Percentiles rank a stretch among this genome's conserved stretches.
phyloP scores from a whole-genome alignment of 2,329 filamentous ascomycete genomes.

The Teratosphaeriaceae sp. region DNA sequence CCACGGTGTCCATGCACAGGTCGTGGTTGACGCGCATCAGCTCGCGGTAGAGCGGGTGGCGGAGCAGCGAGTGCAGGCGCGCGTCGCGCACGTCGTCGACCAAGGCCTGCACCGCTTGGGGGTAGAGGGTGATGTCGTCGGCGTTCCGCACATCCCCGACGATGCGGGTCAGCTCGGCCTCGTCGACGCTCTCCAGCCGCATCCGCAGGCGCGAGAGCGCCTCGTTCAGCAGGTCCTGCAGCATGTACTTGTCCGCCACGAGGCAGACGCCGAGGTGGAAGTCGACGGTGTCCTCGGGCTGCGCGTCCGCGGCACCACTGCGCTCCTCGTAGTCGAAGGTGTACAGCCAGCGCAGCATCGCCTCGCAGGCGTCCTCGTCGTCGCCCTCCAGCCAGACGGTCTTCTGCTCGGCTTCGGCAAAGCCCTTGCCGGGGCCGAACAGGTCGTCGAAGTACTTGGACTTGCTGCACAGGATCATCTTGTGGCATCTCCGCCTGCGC shows the following conservation, averaged over 20 bases:
- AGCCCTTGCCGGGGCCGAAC: background rate
- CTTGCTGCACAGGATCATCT: slow-evolving; percentile 9
- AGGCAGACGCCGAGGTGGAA: slow-evolving; percentile 10
- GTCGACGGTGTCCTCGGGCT: background rate
- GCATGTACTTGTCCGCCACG: slow-evolving; percentile 8
- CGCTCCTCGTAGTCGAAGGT: slow-evolving; percentile 8
- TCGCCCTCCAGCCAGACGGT: slow-evolving; percentile 8
- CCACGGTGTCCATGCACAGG: background rate
- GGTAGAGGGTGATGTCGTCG: background rate
- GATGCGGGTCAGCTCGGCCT: slow-evolving; percentile 1
- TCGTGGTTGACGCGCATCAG: background rate
- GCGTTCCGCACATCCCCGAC: background rate
- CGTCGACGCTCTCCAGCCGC: background rate
- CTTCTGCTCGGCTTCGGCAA: background rate
- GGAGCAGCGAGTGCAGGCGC: background rate
- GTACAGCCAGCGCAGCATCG: slow-evolving; percentile 11
- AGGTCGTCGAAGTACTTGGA: slow-evolving; percentile 8
- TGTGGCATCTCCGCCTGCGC: slow-evolving; percentile 8
- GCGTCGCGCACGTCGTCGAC: background rate
- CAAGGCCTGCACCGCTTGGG: background rate
- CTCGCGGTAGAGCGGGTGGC: no score
- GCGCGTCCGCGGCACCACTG: background rate
- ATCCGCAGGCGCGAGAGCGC: background rate
- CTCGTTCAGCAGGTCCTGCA: background rate
- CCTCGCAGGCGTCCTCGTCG: slow-evolving; percentile 7